These are phyloP conservation scores for Boletus mariae DNA, from an alignment of 1,284 basidiomycete species.

Conservation along the genomic window DNA sequence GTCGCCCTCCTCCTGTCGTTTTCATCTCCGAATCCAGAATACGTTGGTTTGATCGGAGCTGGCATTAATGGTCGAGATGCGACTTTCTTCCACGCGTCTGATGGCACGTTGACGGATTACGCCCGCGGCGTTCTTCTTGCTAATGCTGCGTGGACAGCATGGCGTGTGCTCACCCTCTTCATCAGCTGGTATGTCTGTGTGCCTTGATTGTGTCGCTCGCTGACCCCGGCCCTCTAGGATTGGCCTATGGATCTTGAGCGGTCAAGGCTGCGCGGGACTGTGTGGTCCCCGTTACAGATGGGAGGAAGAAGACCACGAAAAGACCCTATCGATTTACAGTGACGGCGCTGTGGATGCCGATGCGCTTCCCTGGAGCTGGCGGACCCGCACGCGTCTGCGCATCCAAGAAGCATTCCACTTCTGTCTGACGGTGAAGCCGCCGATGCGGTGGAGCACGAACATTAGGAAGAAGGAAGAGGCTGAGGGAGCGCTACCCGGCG, in stretches of 20 bases:
- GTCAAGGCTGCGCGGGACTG: constrained; percentile 71
- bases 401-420: constrained; percentile 79
- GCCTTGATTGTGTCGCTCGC: neutral
- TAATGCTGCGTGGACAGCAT: constrained; percentile 73
- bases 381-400: constrained; percentile 62
- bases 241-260: constrained; percentile 71
- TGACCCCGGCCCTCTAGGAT: constrained; percentile 41
- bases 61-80: constrained; percentile 54
- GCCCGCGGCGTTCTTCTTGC: constrained; percentile 70
- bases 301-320: constrained; percentile 74
- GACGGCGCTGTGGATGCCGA: constrained; percentile 47
- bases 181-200: constrained; percentile 50
- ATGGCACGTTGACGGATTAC: constrained; percentile 69
- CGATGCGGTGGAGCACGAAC: constrained; percentile 31
- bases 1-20: constrained; percentile 69
- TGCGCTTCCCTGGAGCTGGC: constrained; percentile 71
- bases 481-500: constrained; percentile 28
- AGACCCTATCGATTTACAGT: constrained; percentile 47
- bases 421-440: constrained; percentile 55
- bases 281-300: constrained; percentile 77
- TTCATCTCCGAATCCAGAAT: constrained; percentile 46
- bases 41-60: constrained; percentile 45
- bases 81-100: constrained; percentile 62
- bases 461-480: constrained; percentile 35
- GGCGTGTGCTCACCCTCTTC: constrained; percentile 63